These are phyloP conservation scores for Flaveria bidentis DNA, from an alignment of 129 eudicot species.

Conservation along the genomic window DNA sequence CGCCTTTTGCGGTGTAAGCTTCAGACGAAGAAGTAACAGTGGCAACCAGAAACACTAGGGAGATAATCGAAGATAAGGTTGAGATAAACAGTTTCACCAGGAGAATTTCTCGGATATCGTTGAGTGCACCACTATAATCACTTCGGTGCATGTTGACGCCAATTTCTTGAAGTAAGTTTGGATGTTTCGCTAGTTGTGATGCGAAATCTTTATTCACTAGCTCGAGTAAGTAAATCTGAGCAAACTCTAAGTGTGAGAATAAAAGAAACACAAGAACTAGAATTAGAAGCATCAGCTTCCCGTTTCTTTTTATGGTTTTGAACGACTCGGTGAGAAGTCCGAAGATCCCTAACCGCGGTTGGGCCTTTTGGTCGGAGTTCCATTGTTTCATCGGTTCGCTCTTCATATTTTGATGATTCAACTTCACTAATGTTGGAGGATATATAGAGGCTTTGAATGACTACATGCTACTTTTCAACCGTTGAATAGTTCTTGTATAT, in stretches of 20 bases:
- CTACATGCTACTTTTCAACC: background rate
- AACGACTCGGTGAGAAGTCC: slow-evolving; percentile 32
- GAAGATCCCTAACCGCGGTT: slow-evolving; percentile 26
- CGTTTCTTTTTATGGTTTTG: slow-evolving; percentile 28
- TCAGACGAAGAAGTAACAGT: slow-evolving; percentile 29
- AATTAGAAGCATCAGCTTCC: slow-evolving; percentile 19
- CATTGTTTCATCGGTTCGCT: slow-evolving; percentile 12
- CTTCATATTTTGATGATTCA: slow-evolving; percentile 24
- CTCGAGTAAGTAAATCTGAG: slow-evolving; percentile 20
- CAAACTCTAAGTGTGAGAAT: slow-evolving; percentile 24
- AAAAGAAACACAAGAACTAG: slow-evolving; percentile 35
- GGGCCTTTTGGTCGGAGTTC: slow-evolving; percentile 8
- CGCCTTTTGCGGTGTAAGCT: slow-evolving; percentile 33
- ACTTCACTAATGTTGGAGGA: background rate
- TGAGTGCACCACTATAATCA: background rate
- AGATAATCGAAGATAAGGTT: slow-evolving; percentile 7
- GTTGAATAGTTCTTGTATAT: slow-evolving; percentile 15
- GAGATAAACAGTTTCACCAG: background rate
- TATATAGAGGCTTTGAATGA: background rate
- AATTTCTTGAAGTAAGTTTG: slow-evolving; percentile 1
- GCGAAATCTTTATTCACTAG: slow-evolving; percentile 7
- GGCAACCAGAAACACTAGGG: slow-evolving; percentile 28
- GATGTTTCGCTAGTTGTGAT: slow-evolving; percentile 11
- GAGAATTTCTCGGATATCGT: background rate
- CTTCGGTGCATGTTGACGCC: slow-evolving; percentile 5